Conservation (phyloP, 306 rosid genomes). For the Inga leiocalycina region DNA sequence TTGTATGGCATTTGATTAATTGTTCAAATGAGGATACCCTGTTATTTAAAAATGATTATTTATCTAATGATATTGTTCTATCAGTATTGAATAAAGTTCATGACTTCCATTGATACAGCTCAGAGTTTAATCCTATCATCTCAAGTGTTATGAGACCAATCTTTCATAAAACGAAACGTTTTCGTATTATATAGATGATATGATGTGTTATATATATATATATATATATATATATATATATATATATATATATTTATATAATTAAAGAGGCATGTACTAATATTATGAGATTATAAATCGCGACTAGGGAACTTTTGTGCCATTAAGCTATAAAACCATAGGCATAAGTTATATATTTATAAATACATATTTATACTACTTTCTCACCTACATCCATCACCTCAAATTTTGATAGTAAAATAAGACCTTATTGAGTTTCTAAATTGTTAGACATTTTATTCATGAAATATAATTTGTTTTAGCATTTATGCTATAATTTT, state of each 20-base stretch:
- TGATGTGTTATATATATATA: too few relatives aligned
- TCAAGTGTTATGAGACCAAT: too few relatives aligned
- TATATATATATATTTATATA: too few relatives aligned
- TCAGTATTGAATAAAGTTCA: not conserved
- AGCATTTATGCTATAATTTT: not conserved
- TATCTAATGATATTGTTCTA: not conserved
- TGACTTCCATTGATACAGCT: not conserved
- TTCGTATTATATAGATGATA: too few relatives aligned
- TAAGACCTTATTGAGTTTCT: not conserved
- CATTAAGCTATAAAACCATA: too few relatives aligned
- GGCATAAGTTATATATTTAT: not conserved
- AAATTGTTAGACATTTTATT: not conserved
- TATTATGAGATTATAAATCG: too few relatives aligned
- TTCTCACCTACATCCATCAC: not conserved
- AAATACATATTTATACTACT: not conserved
- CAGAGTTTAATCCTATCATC: not conserved
- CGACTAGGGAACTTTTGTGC: too few relatives aligned
- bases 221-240: too few relatives aligned
- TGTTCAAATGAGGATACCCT: constrained; percentile 1
- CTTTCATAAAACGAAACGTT: too few relatives aligned
- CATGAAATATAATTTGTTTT: not conserved
- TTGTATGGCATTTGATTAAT: constrained; percentile 30
- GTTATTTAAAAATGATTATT: not conserved
- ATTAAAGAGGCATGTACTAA: too few relatives aligned
- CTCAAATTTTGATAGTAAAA: not conserved